These are phyloP conservation scores for Colletotrichum caudatum DNA, from an alignment of 2,329 filamentous ascomycete genomes.

Conservation along the genomic window DNA sequence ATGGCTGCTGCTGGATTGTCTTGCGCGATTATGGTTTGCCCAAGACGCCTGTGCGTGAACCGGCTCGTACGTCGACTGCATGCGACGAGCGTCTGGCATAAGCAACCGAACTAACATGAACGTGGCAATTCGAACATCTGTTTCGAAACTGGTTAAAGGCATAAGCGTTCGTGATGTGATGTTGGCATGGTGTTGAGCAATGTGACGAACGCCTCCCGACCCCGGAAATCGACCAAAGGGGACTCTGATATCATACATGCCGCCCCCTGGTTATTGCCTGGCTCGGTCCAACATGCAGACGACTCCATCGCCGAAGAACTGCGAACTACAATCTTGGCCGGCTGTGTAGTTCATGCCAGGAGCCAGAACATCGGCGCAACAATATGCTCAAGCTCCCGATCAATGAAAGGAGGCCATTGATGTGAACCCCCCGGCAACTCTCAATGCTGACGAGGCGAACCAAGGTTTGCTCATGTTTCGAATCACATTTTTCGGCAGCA, in stretches of 20 bases:
- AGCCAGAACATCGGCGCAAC: neutral
- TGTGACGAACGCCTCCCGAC: neutral
- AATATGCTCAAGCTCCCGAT: neutral
- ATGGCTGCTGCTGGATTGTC: neutral
- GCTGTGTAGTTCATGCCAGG: conserved; percentile 11
- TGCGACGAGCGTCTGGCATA: conserved; percentile 1
- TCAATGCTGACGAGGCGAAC: conserved; percentile 16
- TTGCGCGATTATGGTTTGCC: neutral
- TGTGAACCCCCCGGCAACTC: neutral
- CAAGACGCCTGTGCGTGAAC: conserved; percentile 9
- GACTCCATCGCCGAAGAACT: neutral
- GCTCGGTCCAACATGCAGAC: neutral
- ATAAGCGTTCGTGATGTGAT: neutral
- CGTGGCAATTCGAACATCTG: neutral
- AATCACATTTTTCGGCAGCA: neutral
- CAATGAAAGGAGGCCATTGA: neutral
- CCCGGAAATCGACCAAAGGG: too few relatives aligned
- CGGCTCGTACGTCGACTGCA: conserved; percentile 3
- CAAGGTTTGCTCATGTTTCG: conserved; percentile 16
- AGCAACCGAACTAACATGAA: neutral
- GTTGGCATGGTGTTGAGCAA: neutral
- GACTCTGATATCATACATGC: neutral
- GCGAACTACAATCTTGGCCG: neutral
- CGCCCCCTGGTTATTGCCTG: neutral
- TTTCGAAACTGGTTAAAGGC: conserved; percentile 6